phyloP scores from a whole-genome alignment of 2,329 filamentous ascomycete species.

The Cercospora sp. region DNA sequence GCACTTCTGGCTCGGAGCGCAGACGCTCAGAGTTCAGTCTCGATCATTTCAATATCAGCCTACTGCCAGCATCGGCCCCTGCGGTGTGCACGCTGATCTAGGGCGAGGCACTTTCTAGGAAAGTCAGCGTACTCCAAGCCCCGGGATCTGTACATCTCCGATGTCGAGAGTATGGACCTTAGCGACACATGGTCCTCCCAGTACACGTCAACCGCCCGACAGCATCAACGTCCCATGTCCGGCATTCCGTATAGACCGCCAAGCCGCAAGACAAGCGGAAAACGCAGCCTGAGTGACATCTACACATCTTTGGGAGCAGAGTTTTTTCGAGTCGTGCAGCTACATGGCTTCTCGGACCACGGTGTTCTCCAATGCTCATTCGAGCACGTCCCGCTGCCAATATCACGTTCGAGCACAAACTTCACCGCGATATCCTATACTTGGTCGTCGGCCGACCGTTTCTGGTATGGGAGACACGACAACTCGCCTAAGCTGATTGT shows the following conservation, averaged over 20 bases:
- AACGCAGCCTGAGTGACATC: background rate
- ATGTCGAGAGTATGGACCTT: background rate
- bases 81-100: background rate
- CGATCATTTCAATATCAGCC: background rate
- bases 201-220: background rate
- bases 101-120: background rate
- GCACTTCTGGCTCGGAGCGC: background rate
- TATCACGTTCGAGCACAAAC: background rate
- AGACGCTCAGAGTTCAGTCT: background rate
- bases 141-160: background rate
- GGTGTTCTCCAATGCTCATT: background rate
- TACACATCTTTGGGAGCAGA: background rate
- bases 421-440: background rate
- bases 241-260: background rate
- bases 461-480: background rate
- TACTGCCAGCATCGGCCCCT: background rate
- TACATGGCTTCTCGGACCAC: background rate
- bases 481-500: background rate
- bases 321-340: background rate
- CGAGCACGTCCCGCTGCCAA: background rate
- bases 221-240: background rate
- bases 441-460: background rate
- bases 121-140: background rate
- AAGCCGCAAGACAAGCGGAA: background rate
- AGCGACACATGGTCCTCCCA: background rate